Evolutionary conservation across 2,329 filamentous ascomycete genomes (phyloP), one percentile per base, ranked within the genome.

Genomic region (Seiridium cupressi): DNA sequence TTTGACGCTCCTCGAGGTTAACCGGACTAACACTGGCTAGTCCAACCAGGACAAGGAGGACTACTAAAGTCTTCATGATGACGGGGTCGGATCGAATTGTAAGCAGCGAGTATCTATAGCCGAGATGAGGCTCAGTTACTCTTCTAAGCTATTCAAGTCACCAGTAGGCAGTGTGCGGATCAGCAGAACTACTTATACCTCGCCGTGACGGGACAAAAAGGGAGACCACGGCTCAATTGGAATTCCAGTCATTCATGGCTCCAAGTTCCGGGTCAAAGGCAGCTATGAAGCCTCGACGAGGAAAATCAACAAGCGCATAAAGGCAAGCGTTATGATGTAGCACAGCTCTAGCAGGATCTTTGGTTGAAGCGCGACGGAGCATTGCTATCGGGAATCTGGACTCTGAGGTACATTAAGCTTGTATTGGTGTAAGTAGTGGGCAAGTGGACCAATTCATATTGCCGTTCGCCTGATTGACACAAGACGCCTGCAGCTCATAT

Each of bases 1-100:
- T 69, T 60, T 72, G 68, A 34, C 72, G 70, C 58, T 67, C 66
- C 46, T 66, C 68, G 44, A 73, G 55, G n/a, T 49, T 48, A 55
- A 65, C 42, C 5, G 64, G 64, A n/a, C 49, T 61, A 13, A 59
- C 63, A 32, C 47, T 54, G 61, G 59, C 60, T 18, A 65, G 44
- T 36, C 62, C 48, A 35, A 64, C 49, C 51, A 63, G 61, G 32
- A 63, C 31, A 26, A 60, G 57, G 36, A 63, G 58, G 42, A 66
- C 31, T 34, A 57, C 55, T n/a, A 42, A 47, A 49, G 53, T 59
- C 63, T 63, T 66, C 63, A 65, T 65, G 18, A 31, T 61, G 34
- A 31, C 60, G 34, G 26, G 3, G 5, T 42, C 49, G 18, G 18
- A 26, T 26, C 18, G 18, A 26, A 26, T 26, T 26, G 18, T 26